Conservation (phyloP, 306 rosid species). For the Boehmeria nivea region DNA sequence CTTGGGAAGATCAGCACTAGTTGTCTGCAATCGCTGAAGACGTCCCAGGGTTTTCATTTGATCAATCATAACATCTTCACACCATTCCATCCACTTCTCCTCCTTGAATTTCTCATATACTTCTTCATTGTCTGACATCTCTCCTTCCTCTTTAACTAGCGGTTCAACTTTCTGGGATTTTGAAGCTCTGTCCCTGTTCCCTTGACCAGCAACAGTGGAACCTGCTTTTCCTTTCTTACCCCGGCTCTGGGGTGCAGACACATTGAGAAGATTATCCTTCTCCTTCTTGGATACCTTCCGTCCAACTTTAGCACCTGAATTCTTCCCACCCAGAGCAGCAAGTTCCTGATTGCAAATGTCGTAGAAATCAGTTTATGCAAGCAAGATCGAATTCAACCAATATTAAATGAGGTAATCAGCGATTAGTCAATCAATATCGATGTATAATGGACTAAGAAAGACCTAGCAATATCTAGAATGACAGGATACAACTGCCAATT, state of each 20-base stretch:
- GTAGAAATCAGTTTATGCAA: conserved; percentile 16
- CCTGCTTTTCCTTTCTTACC: conserved; percentile 61
- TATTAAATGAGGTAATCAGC: neutral
- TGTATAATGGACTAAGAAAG: neutral
- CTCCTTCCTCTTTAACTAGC: conserved; percentile 94
- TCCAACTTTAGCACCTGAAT: conserved; percentile 53
- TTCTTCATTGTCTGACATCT: conserved; percentile 95
- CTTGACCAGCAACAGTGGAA: conserved; percentile 41
- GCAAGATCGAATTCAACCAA: neutral
- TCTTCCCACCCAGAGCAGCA: conserved; percentile 70
- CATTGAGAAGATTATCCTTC: conserved; percentile 46
- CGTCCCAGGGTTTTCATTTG: conserved; percentile 83
- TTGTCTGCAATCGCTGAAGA: conserved; percentile 80
- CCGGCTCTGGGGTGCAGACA: conserved; percentile 39
- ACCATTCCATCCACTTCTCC: conserved; percentile 99
- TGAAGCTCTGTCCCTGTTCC: conserved; percentile 48
- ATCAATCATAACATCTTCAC: conserved; percentile 85
- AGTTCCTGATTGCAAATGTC: conserved; percentile 51
- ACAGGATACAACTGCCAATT: neutral
- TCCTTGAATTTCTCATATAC: conserved; percentile 97
- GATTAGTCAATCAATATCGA: neutral
- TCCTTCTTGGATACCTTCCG: conserved; percentile 80
- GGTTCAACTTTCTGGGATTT: conserved; percentile 73
- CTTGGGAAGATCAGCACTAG: conserved; percentile 93
- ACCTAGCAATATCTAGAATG: neutral